Base-by-base conservation (phyloP, 768 basidiomycete species). In the Amanita pseudoporphyria region DNA sequence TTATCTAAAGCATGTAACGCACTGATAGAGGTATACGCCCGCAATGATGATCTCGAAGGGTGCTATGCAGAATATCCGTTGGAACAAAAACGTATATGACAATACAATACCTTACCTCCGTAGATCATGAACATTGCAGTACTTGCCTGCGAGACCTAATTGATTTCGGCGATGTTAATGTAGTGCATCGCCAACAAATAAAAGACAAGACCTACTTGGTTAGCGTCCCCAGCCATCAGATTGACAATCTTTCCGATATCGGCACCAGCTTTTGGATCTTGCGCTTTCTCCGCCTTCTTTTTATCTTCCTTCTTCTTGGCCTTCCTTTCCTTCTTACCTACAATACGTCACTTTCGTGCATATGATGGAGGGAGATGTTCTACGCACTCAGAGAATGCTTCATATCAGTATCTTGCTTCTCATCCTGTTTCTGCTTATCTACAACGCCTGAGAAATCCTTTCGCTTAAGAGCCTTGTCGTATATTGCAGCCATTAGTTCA, bases 171-270 rank as follows among this genome's bases (percentile, higher is more conserved):
- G n/a, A n/a, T 14, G 6, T 44, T 16, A 44, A 16, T 18, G 16
- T 3, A 3, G n/a, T 22, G 22, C 19, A 10, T 13, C 10, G 14
- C 13, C 6, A 2, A 28, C 12, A 13, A 44, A 5, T 22, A 22
- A 14, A 19, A 26, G 21, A 13, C 24, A 13, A 22, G 30, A 60
- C 66, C 33, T 41, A 77, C 72, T 42, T 73, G 67, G 58, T 81
- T 84, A 2, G 82, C 80, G 60, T 90, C 87, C 6, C 78, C 80
- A 12, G 86, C 81, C 89, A 94, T 94, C 31, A 93, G 65, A 55
- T 90, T 89, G 48, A 93, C 87, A 46, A 94, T 88, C 62, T 93
- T 92, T 10, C 92, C 92, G 10, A 87, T 73, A 60, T 91, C 87
- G 6, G 92, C 92, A 13, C 88, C 86, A 0, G 83, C 76, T 56